Conservation (phyloP, 2,329 filamentous ascomycete species). For the Proliferodiscus dingleyae region DNA sequence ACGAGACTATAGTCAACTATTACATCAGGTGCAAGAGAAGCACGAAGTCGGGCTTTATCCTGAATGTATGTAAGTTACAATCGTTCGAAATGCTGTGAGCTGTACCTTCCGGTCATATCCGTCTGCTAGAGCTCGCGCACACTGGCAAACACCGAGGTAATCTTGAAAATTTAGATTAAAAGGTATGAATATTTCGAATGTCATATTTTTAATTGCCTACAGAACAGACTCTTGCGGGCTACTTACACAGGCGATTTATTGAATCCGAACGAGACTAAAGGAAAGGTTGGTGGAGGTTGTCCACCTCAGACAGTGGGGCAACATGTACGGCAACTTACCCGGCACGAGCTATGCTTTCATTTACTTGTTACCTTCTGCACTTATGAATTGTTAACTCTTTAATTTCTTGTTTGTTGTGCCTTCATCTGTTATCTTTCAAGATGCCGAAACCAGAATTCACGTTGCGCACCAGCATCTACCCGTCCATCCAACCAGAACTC, state of each 20-base stretch:
- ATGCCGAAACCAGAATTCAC: conserved; percentile 17
- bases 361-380: background rate
- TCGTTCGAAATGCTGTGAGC: background rate
- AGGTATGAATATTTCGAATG: conserved; percentile 24
- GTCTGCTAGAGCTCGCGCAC: conserved; percentile 22
- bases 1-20: conserved; percentile 16
- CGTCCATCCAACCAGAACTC: conserved; percentile 15
- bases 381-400: too few relatives aligned
- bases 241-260: too few relatives aligned
- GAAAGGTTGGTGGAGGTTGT: too few relatives aligned
- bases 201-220: conserved; percentile 7
- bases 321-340: background rate
- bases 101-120: conserved; percentile 26
- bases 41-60: conserved; percentile 13
- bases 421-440: background rate
- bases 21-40: conserved; percentile 16
- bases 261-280: too few relatives aligned
- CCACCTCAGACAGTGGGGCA: too few relatives aligned
- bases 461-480: conserved; percentile 12
- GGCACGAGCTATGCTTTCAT: background rate
- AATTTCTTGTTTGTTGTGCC: too few relatives aligned
- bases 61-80: background rate
- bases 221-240: background rate
- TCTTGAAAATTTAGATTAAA: conserved; percentile 22
- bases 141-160: conserved; percentile 23